A percentile compares a stretch with the other conserved stretches of the same genome.
phyloP scores from a whole-genome alignment of 345 rosid species.

The Punica granatum region DNA sequence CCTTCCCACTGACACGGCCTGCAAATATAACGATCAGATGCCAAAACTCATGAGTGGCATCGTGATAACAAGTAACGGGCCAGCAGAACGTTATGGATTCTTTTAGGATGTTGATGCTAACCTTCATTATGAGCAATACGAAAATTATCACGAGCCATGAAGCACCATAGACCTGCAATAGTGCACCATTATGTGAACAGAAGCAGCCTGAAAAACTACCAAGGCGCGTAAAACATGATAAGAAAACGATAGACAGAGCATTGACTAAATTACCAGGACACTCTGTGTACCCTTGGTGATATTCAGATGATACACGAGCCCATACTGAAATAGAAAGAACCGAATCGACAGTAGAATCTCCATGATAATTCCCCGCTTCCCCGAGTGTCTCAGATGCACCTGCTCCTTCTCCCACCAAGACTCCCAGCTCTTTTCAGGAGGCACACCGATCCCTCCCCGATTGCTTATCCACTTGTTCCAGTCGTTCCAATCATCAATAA shows the following conservation, averaged over 20 bases:
- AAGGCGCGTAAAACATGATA: not conserved
- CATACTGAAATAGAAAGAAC: conserved; percentile 90
- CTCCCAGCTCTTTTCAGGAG: conserved; percentile 97
- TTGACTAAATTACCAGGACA: conserved; percentile 53
- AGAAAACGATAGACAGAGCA: conserved; percentile 1
- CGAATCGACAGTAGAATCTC: conserved; percentile 81
- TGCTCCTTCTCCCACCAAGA: conserved; percentile 99
- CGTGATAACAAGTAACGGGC: not conserved
- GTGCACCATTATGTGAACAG: not conserved
- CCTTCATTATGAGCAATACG: conserved; percentile 94
- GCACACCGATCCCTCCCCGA: conserved; percentile 94
- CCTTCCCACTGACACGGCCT: conserved; percentile 92
- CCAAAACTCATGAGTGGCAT: not conserved
- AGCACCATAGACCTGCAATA: conserved; percentile 69
- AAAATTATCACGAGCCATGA: conserved; percentile 97
- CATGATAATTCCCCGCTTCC: conserved; percentile 80
- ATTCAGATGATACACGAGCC: conserved; percentile 82
- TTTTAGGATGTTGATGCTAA: conserved; percentile 9
- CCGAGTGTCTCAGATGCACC: conserved; percentile 82
- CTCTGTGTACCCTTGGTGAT: conserved; percentile 44
- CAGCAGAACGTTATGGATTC: not conserved
- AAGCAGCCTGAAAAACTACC: not conserved
- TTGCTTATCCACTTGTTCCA: conserved; percentile 99
- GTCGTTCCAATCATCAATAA: conserved; percentile 99
- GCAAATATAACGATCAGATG: conserved; percentile 10